Evolutionary conservation across 768 basidiomycete species (phyloP), one percentile per base, ranked within the genome.

Genomic region (Peribolospora kevripleyi): DNA sequence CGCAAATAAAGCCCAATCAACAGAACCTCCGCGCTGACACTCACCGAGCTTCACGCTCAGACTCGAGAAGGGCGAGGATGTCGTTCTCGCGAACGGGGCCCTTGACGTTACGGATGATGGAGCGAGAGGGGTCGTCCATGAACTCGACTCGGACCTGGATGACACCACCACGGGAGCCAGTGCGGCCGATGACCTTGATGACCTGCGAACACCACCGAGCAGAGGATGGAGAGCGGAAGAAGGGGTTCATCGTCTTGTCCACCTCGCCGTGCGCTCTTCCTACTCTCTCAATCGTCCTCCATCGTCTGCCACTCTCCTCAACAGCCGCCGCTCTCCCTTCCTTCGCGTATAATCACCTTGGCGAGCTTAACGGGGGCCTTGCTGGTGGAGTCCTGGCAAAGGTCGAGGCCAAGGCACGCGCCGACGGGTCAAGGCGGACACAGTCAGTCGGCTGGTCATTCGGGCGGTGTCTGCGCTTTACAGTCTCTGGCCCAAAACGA

Each of bases 61-160:
- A 83, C 75, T 98, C 93, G 66, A 97, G 74, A 61, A 98, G 74
- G 62, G 90, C 87, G 59, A 98, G 76, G 66, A 97, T 93, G 69
- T 98, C 93, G 70, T 88, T 78, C 71, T 87, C 82, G 60, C 85
- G 74, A 57, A 97, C 90, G 58, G 93, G 91, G 0, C 93, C 93
- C 72, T 97, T 97, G 62, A 97, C 91, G 73, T 98, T 98, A 53
- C 91, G 84, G 71, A 95, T 91, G 70, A 98, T 93, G 61, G 84
- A 82, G 64, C 91, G 83, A 61, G 80, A 78, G 54, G 84, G 78
- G 69, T 97, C 90, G 69, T 97, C 91, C 82, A 97, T 81, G 74
- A 98, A 93, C 68, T 97, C 93, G 62, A 98, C 93, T 62, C 91
- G 86, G 71, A 95, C 90, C 75, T 95, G 90, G 58, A 88, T 95